phyloP scores from a whole-genome alignment of 2,329 filamentous ascomycete genomes.

The Neodidymelliopsis sp. region DNA sequence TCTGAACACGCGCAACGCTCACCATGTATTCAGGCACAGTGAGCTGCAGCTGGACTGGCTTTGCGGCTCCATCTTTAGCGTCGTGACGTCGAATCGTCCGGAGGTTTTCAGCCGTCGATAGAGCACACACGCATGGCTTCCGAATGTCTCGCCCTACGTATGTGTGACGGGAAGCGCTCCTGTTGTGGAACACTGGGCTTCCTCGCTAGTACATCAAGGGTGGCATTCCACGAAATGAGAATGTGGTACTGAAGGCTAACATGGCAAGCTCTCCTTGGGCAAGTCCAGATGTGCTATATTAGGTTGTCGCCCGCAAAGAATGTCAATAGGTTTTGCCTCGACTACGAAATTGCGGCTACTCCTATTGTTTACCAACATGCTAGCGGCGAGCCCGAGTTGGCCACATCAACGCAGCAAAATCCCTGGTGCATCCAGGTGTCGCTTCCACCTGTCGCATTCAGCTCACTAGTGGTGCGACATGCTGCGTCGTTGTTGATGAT shows the following conservation, averaged over 20 bases:
- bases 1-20: background rate
- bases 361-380: slow-evolving; percentile 10
- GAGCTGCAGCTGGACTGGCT: background rate
- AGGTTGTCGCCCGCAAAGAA: slow-evolving; percentile 13
- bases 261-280: background rate
- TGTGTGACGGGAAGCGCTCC: slow-evolving; percentile 4
- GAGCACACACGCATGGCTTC: slow-evolving; percentile 8
- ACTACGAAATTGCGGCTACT: background rate
- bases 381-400: background rate
- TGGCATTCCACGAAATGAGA: slow-evolving; percentile 12
- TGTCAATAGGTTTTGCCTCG: slow-evolving; percentile 4
- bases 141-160: slow-evolving; percentile 14
- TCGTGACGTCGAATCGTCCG: slow-evolving; percentile 3
- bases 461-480: background rate
- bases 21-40: background rate
- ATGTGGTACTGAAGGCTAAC: slow-evolving; percentile 6
- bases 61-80: slow-evolving; percentile 1
- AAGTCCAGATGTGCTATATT: slow-evolving; percentile 6
- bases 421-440: background rate
- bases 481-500: slow-evolving; percentile 2
- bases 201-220: slow-evolving; percentile 12
- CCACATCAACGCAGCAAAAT: no score
- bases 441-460: no score
- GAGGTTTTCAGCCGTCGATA: slow-evolving; percentile 7
- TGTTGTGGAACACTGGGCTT: slow-evolving; percentile 23